Evolutionary conservation across 2,329 filamentous ascomycete species (phyloP).

Genomic region (Fusarium goolgardi): DNA sequence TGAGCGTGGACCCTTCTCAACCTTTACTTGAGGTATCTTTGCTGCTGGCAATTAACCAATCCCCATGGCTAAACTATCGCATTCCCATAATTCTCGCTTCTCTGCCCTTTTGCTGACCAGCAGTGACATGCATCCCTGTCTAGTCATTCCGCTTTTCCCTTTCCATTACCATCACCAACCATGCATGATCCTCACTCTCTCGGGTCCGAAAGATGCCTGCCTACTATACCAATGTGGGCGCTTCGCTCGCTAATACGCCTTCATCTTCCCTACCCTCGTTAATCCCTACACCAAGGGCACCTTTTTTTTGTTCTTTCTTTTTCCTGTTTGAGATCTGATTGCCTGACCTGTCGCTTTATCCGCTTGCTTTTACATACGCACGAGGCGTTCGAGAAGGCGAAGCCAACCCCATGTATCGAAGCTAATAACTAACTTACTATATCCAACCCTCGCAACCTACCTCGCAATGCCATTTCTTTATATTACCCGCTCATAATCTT

Average conservation of each 20-base stretch:
- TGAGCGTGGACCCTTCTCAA: conserved; percentile 17
- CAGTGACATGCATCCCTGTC: conserved; percentile 34
- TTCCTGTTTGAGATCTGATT: conserved; percentile 19
- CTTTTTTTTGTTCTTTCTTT: background rate
- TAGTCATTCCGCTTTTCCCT: conserved; percentile 16
- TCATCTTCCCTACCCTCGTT: conserved; percentile 3
- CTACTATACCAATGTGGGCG: conserved; percentile 13
- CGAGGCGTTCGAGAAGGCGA: conserved; percentile 32
- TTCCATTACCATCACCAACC: background rate
- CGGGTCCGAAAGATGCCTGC: conserved; percentile 13
- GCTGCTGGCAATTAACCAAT: conserved; percentile 10
- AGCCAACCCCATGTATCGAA: conserved; percentile 22
- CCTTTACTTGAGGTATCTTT: conserved; percentile 7
- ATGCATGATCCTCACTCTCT: conserved; percentile 12
- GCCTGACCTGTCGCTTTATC: background rate
- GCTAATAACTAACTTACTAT: conserved; percentile 19
- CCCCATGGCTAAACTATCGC: conserved; percentile 9
- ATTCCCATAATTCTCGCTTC: conserved; percentile 41
- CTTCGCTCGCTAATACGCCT: background rate
- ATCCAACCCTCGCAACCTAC: conserved; percentile 6
- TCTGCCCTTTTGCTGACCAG: conserved; percentile 21
- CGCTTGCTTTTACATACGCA: conserved; percentile 26
- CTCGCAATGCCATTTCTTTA: background rate
- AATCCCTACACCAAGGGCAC: background rate
- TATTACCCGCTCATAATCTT: background rate